These are phyloP conservation scores for Tuber umbilicatum DNA, from an alignment of 495 filamentous ascomycete genomes.

Conservation along the genomic window DNA sequence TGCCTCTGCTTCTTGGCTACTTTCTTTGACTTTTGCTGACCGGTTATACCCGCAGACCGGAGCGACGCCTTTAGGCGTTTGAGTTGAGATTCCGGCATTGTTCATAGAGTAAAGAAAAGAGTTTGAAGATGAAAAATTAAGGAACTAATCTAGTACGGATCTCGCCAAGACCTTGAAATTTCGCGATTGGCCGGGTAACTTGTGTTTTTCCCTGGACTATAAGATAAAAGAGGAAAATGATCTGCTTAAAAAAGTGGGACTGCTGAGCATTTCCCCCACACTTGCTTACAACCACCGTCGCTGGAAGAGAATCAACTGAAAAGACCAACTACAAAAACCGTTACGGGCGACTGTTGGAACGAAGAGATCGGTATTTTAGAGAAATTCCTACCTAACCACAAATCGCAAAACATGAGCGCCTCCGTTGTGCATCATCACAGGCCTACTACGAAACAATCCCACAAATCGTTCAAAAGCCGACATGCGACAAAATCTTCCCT, in stretches of 20 bases:
- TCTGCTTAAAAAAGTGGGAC: slow-evolving; percentile 17
- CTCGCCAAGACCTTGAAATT: slow-evolving; percentile 9
- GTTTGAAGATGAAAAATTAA: background rate
- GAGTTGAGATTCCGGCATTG: slow-evolving; percentile 89
- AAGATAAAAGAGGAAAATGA: slow-evolving; percentile 14
- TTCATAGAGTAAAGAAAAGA: background rate
- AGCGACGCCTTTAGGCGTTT: slow-evolving; percentile 91
- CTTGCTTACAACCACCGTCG: background rate
- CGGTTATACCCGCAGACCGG: slow-evolving; percentile 75
- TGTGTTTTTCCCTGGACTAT: too few relatives aligned
- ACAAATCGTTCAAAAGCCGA: slow-evolving; percentile 86
- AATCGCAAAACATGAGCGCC: slow-evolving; percentile 16
- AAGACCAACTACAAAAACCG: background rate
- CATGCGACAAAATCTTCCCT: slow-evolving; percentile 82
- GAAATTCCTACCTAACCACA: background rate
- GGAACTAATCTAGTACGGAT: background rate
- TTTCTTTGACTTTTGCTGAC: slow-evolving; percentile 86
- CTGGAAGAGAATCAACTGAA: background rate
- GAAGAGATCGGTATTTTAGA: slow-evolving; percentile 8
- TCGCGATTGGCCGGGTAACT: slow-evolving; percentile 16
- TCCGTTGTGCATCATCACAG: slow-evolving; percentile 67
- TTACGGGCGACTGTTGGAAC: background rate
- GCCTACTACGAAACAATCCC: slow-evolving; percentile 72
- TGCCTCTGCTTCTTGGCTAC: slow-evolving; percentile 68
- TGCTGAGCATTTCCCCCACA: slow-evolving; percentile 18